Percentiles rank a stretch among this genome's conserved stretches.
Evolutionary conservation across 805 yeast species (phyloP).

Genomic region (Candida golubevii): DNA sequence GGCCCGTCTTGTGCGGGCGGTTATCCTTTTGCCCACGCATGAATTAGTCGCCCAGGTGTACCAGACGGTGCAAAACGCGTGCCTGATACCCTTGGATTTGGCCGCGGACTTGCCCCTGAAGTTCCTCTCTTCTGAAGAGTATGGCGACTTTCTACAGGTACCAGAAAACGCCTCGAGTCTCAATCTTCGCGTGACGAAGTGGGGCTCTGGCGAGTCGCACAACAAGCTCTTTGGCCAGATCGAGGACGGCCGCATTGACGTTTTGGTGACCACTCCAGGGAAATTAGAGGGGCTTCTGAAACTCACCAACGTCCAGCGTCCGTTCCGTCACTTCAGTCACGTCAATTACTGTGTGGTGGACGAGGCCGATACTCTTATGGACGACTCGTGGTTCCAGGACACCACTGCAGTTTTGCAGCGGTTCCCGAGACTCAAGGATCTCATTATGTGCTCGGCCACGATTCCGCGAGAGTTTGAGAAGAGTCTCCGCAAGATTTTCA

Average conservation of each 20-base stretch:
- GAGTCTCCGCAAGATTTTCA: slow-evolving; percentile 57
- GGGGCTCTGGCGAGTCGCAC: slow-evolving; percentile 61
- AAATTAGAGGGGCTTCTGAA: slow-evolving; percentile 48
- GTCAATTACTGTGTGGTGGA: slow-evolving; percentile 71
- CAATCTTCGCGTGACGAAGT: slow-evolving; percentile 47
- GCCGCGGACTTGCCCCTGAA: slow-evolving; percentile 13
- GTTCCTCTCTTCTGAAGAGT: slow-evolving; percentile 18
- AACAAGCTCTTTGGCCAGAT: slow-evolving; percentile 45
- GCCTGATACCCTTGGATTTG: slow-evolving; percentile 20
- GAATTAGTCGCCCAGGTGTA: slow-evolving; percentile 83
- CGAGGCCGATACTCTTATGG: slow-evolving; percentile 92
- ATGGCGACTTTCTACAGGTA: slow-evolving; percentile 19
- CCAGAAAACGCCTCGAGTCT: slow-evolving; percentile 27
- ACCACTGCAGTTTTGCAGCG: slow-evolving; percentile 56
- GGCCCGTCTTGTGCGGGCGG: slow-evolving; percentile 50
- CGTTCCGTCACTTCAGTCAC: slow-evolving; percentile 35
- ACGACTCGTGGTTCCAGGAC: slow-evolving; percentile 66
- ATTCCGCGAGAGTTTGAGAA: slow-evolving; percentile 74
- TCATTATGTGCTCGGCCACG: slow-evolving; percentile 85
- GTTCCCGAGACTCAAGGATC: slow-evolving; percentile 50
- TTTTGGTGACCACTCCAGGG: slow-evolving; percentile 82
- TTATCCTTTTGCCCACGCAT: slow-evolving; percentile 84
- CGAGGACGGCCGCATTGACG: slow-evolving; percentile 54
- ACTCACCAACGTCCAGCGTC: slow-evolving; percentile 27
- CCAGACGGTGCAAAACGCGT: slow-evolving; percentile 35